Percentiles rank a stretch among this genome's conserved stretches.
Conservation (phyloP, 1,284 basidiomycete genomes). For the Nidula niveotomentosa region DNA sequence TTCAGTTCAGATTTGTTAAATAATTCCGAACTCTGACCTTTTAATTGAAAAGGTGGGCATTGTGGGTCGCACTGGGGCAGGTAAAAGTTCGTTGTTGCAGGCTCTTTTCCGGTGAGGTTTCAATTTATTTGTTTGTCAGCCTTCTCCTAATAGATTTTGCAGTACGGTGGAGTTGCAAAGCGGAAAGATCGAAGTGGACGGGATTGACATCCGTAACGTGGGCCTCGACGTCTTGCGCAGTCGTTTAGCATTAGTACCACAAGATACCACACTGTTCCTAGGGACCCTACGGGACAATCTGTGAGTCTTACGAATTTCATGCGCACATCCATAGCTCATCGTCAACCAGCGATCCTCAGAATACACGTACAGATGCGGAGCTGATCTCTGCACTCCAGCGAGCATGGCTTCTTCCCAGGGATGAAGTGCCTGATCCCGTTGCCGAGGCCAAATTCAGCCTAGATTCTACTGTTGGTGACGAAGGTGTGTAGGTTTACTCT, state of each 20-base stretch:
- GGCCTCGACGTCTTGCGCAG: constrained; percentile 58
- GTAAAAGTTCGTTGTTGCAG: constrained; percentile 77
- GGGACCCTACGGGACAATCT: constrained; percentile 71
- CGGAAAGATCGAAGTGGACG: constrained; percentile 75
- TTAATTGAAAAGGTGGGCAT: constrained; percentile 55
- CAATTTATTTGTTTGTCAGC: neutral
- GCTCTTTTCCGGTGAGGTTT: constrained; percentile 61
- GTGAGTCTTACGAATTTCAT: constrained; percentile 31
- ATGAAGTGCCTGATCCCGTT: constrained; percentile 45
- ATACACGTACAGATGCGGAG: constrained; percentile 48
- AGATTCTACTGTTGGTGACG: constrained; percentile 61
- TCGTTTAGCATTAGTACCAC: constrained; percentile 71
- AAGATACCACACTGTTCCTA: constrained; percentile 64
- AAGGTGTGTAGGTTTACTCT: constrained; percentile 37
- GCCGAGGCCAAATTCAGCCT: constrained; percentile 68
- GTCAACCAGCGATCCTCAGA: constrained; percentile 52
- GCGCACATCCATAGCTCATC: neutral
- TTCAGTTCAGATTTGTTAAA: neutral
- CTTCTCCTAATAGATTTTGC: constrained; percentile 20
- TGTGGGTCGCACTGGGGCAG: constrained; percentile 74
- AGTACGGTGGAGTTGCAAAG: constrained; percentile 65
- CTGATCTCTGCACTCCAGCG: constrained; percentile 47
- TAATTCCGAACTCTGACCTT: too few relatives aligned
- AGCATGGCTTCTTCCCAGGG: constrained; percentile 59
- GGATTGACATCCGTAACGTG: constrained; percentile 55